These are phyloP conservation scores for Botrytis galanthina DNA, from an alignment of 2,329 filamentous ascomycete genomes.

Conservation along the genomic window DNA sequence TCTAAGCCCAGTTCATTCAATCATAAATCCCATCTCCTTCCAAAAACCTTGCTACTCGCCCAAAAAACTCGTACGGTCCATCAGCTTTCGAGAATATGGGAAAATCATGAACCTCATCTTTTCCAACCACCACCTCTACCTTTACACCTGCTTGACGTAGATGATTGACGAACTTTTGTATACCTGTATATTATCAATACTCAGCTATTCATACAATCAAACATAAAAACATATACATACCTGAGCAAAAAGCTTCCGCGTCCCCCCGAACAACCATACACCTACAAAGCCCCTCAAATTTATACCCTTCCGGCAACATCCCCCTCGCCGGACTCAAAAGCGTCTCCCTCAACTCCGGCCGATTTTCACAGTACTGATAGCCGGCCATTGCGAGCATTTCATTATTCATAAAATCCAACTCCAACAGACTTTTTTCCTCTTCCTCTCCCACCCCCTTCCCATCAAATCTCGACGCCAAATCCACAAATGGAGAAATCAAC, in stretches of 20 bases:
- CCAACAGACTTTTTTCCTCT: neutral
- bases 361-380: constrained; percentile 3
- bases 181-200: neutral
- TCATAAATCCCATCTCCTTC: constrained; percentile 1
- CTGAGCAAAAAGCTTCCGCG: neutral
- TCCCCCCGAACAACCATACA: constrained; percentile 3
- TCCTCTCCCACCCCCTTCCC: neutral
- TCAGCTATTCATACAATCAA: neutral
- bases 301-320: neutral
- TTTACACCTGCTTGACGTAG: neutral
- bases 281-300: neutral
- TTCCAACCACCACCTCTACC: neutral
- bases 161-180: neutral
- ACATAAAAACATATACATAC: neutral
- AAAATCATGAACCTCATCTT: neutral
- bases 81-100: neutral
- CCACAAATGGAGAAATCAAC: constrained; percentile 4
- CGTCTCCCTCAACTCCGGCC: neutral
- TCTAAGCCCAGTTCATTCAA: neutral
- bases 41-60: neutral
- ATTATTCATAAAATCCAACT: constrained; percentile 7
- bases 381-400: neutral
- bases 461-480: neutral
- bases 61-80: neutral
- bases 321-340: neutral